phyloP scores from a whole-genome alignment of 768 basidiomycete genomes.

The Mycena rebaudengoi region DNA sequence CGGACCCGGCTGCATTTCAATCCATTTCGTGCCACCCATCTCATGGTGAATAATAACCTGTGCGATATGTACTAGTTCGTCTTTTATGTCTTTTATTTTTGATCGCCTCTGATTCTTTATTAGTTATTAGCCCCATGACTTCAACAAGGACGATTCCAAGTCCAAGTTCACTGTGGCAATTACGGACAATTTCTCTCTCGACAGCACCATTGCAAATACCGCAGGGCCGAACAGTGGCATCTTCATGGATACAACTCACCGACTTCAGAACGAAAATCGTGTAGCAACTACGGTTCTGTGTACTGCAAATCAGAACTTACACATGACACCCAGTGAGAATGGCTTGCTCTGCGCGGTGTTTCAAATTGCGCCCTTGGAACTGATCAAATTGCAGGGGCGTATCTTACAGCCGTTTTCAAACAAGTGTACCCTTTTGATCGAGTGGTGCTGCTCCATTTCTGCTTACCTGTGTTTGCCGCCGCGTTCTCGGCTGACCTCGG shows the following conservation, averaged over 20 bases:
- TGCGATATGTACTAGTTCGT: constrained; percentile 14
- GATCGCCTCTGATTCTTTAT: background rate
- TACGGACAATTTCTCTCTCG: constrained; percentile 12
- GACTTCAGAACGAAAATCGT: constrained; percentile 11
- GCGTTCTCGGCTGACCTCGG: too few relatives aligned
- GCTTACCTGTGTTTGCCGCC: too few relatives aligned
- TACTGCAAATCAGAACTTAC: background rate
- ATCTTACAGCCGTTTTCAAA: too few relatives aligned
- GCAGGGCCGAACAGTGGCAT: background rate
- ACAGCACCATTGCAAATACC: constrained; percentile 7
- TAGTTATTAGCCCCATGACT: constrained; percentile 13
- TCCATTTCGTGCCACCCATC: constrained; percentile 15
- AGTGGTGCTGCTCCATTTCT: too few relatives aligned
- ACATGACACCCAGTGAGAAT: constrained; percentile 7
- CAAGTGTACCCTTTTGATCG: too few relatives aligned
- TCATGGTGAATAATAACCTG: constrained; percentile 6
- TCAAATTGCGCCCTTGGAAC: too few relatives aligned
- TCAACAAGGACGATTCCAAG: background rate
- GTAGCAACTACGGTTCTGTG: constrained; percentile 11
- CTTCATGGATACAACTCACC: constrained; percentile 13
- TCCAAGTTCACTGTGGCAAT: constrained; percentile 17
- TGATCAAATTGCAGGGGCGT: too few relatives aligned
- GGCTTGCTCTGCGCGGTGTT: background rate
- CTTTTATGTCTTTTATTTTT: background rate
- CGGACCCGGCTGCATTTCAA: too few relatives aligned